These are phyloP conservation scores for Starmerella sirachaensis DNA, from an alignment of 805 yeast species.

Conservation along the genomic window DNA sequence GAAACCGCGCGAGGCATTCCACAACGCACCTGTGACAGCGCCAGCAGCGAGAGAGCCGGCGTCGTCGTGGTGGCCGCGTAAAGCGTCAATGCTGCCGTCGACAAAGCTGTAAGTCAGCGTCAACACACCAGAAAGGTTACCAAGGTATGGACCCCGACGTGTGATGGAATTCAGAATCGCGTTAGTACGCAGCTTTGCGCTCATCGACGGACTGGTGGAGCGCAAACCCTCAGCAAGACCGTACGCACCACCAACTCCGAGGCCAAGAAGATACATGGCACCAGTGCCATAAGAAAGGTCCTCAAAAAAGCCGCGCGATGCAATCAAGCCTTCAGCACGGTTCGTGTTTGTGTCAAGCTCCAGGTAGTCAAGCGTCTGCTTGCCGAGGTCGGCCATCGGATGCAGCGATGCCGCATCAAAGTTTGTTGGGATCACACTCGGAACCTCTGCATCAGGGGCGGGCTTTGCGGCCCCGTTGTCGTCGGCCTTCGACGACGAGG, in stretches of 20 bases:
- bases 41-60: slow-evolving; percentile 78
- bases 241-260: slow-evolving; percentile 79
- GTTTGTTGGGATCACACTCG: slow-evolving; percentile 21
- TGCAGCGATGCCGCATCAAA: slow-evolving; percentile 67
- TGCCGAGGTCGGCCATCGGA: slow-evolving; percentile 85
- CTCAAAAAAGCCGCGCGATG: slow-evolving; percentile 96
- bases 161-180: slow-evolving; percentile 86
- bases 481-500: not conserved
- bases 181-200: slow-evolving; percentile 74
- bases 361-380: slow-evolving; percentile 67
- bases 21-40: slow-evolving; percentile 82
- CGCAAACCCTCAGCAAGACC: slow-evolving; percentile 81
- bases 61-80: slow-evolving; percentile 71
- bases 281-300: slow-evolving; percentile 98
- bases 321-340: slow-evolving; percentile 67
- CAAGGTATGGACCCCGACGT: slow-evolving; percentile 89
- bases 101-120: slow-evolving; percentile 80
- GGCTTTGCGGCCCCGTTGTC: not conserved
- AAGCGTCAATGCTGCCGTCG: slow-evolving; percentile 63
- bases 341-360: slow-evolving; percentile 49
- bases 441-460: slow-evolving; percentile 9
- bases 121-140: slow-evolving; percentile 89
- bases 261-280: slow-evolving; percentile 69
- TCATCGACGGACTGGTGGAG: slow-evolving; percentile 60
- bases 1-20: slow-evolving; percentile 72